Conservation (phyloP, 2,329 filamentous ascomycete genomes). For the Fusarium nematophilum region DNA sequence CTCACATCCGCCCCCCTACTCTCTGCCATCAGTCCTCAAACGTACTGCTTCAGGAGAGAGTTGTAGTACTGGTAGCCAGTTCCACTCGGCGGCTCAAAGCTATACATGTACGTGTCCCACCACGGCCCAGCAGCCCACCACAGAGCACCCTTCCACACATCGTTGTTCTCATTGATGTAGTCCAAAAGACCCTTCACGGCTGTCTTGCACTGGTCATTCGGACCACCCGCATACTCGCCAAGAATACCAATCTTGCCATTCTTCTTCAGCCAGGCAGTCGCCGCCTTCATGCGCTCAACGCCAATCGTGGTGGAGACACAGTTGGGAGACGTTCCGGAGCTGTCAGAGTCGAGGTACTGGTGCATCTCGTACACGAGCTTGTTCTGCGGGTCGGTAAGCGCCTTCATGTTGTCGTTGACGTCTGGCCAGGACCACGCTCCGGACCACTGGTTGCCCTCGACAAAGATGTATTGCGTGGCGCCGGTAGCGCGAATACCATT, state of each 20-base stretch:
- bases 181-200: conserved; percentile 65
- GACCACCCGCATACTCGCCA: conserved; percentile 67
- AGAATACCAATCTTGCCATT: conserved; percentile 67
- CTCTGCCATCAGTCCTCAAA: conserved; percentile 35
- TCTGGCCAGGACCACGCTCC: conserved; percentile 61
- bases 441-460: conserved; percentile 66
- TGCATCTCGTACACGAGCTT: conserved; percentile 70
- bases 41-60: conserved; percentile 38
- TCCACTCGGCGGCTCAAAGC: conserved; percentile 60
- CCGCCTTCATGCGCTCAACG: conserved; percentile 58
- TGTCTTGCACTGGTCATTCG: conserved; percentile 62
- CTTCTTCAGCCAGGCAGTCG: conserved; percentile 64
- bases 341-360: conserved; percentile 68
- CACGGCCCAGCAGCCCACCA: conserved; percentile 71
- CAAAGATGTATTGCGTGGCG: conserved; percentile 68
- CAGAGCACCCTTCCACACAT: conserved; percentile 68
- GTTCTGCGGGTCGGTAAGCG: conserved; percentile 60
- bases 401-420: conserved; percentile 54
- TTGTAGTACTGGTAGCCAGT: conserved; percentile 52
- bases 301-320: conserved; percentile 65
- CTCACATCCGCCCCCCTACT: background rate
- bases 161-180: conserved; percentile 64
- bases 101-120: conserved; percentile 65
- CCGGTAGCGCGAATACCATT: conserved; percentile 70
- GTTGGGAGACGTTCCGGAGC: conserved; percentile 59